Base-by-base conservation (phyloP, 140 eudicot genomes). In the Ambrosia hybrid region DNA sequence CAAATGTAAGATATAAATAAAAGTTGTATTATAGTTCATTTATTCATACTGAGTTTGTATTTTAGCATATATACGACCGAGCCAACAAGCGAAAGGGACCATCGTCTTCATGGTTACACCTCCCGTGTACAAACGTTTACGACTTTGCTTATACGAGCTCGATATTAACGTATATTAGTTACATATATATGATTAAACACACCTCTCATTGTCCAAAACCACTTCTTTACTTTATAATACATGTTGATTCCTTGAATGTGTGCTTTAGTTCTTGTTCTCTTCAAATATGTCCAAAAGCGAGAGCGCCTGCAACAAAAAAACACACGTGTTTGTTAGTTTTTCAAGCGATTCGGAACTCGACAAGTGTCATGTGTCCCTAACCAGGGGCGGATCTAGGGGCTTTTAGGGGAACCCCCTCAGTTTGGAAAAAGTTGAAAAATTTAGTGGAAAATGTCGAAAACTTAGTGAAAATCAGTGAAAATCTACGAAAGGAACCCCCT, bases 281-380 rank as follows among this genome's bases (percentile, higher is more conserved):
- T 75, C 96, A 64, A 91, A 91, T 60, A 91, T 86, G 78, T 91
- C 97, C 84, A 91, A 80, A 14, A 91, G 96, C n/a, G 97, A 88
- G 59, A 91, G 83, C 2, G 87, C 96, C 97, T 90, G 86, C 78
- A 69, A 60, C 11, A 21, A 21, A 21, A 21, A 21, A 57, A 65
- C 48, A 57, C 16, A 39, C 26, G 21, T 10, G 26, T 9, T 57
- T 15, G 61, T 67, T 62, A 56, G 16, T 11, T 76, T 57, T 46
- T 52, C 16, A 15, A 10, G 15, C 8, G 58, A 59, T 5, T 39
- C 11, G 36, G 45, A 52, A 15, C 9, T 7, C 14, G 52, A 46
- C 7, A 33, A 15, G 14, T 61, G 26, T 21, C 26, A 21, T 21
- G 26, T 21, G 52, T 61, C 0, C 1, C 6, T 4, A 34, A 5